Conservation (phyloP, 73 alveolate genomes). For the Paramecium pentaurelia region DNA sequence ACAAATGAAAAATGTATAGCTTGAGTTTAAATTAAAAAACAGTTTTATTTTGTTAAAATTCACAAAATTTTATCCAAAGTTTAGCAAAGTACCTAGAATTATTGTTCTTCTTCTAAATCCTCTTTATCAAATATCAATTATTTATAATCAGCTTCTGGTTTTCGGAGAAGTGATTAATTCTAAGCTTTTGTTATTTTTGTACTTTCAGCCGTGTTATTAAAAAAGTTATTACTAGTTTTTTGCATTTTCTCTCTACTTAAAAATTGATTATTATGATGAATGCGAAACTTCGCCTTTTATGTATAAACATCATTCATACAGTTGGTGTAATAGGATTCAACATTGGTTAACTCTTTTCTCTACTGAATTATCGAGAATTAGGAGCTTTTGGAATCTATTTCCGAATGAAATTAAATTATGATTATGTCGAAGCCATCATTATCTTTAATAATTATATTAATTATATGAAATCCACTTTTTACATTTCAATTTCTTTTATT, state of each 20-base stretch:
- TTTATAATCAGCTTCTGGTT: not conserved
- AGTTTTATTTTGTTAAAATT: not conserved
- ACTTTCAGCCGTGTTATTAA: slow-evolving; percentile 1
- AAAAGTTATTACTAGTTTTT: slow-evolving; percentile 15
- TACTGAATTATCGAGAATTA: slow-evolving; percentile 26
- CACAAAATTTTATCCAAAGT: not conserved
- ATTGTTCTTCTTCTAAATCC: slow-evolving; percentile 5
- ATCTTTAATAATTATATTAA: not conserved
- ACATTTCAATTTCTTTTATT: not conserved
- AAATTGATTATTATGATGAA: not conserved
- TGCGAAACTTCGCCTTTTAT: slow-evolving; percentile 18
- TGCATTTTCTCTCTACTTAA: slow-evolving; percentile 18
- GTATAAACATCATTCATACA: not conserved
- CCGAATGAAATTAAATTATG: slow-evolving; percentile 5
- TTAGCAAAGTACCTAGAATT: not conserved
- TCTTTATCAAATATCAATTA: not conserved
- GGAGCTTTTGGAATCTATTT: not conserved
- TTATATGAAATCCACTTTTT: not conserved
- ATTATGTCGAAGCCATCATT: not conserved
- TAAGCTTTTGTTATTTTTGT: slow-evolving; percentile 2
- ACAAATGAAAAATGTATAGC: not conserved
- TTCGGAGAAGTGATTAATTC: slow-evolving; percentile 12
- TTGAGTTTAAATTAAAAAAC: not conserved
- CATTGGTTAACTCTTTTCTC: slow-evolving; percentile 28
- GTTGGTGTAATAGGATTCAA: slow-evolving; percentile 30